Percentiles rank a stretch among this genome's conserved stretches.
Evolutionary conservation across 75 land plant species (phyloP).

Genomic region (Pseudotsuga menziesii): DNA sequence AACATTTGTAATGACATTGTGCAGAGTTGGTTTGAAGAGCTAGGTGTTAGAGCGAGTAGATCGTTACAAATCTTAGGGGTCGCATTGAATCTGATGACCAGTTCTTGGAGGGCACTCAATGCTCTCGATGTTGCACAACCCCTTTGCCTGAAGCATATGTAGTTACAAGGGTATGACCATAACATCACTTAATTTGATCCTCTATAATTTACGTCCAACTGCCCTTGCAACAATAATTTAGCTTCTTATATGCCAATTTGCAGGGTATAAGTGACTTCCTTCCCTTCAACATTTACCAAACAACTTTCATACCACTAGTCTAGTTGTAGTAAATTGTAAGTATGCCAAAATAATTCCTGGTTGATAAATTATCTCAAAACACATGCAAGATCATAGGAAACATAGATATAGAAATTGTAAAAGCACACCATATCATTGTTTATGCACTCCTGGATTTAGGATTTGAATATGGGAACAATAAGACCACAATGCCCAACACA

Average conservation of each 20-base stretch:
- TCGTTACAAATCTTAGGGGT: constrained; percentile 36
- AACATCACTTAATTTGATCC: neutral
- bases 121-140: constrained; percentile 40
- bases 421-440: too few species aligned
- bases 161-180: constrained; percentile 13
- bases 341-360: neutral
- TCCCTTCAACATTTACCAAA: neutral
- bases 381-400: neutral
- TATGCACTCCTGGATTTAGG: too few species aligned
- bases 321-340: neutral
- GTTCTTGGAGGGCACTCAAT: constrained; percentile 61
- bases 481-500: too few species aligned
- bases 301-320: neutral
- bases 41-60: constrained; percentile 39
- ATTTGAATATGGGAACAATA: too few species aligned
- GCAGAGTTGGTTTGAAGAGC: constrained; percentile 31
- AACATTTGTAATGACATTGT: neutral
- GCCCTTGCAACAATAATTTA: neutral
- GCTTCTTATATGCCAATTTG: neutral
- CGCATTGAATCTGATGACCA: constrained; percentile 40
- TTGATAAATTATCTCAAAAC: neutral
- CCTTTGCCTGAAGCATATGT: constrained; percentile 11
- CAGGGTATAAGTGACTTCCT: neutral
- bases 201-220: neutral
- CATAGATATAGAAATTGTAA: neutral